phyloP scores from a whole-genome alignment of 805 yeast species.

The Ogataea siamensis region DNA sequence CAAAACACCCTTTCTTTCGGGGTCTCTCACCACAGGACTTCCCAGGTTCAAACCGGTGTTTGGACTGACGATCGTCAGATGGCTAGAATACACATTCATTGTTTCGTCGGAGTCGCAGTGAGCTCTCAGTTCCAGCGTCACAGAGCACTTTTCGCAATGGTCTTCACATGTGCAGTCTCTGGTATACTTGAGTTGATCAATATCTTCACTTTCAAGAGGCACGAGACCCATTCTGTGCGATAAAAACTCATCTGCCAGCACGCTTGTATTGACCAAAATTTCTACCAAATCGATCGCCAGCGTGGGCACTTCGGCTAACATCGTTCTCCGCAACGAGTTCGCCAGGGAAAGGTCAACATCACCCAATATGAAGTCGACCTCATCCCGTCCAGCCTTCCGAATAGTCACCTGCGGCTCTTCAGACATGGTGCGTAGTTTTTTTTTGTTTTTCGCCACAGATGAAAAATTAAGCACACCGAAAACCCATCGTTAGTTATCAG shows the following conservation, averaged over 20 bases:
- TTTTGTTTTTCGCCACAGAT: constrained; percentile 11
- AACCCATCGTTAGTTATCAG: constrained; percentile 1
- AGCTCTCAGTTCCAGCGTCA: constrained; percentile 82
- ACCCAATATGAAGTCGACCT: constrained; percentile 83
- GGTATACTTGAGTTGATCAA: constrained; percentile 80
- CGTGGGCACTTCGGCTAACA: constrained; percentile 96
- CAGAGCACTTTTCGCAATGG: constrained; percentile 94
- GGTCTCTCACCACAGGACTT: constrained; percentile 79
- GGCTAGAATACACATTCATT: constrained; percentile 87
- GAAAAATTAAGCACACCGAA: constrained; percentile 10
- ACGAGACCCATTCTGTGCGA: constrained; percentile 92
- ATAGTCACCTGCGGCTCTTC: constrained; percentile 82
- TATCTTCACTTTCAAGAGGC: constrained; percentile 82
- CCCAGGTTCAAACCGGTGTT: constrained; percentile 51
- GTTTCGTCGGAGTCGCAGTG: constrained; percentile 80
- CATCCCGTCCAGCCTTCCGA: constrained; percentile 79
- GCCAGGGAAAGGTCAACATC: constrained; percentile 90
- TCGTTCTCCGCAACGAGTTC: constrained; percentile 85
- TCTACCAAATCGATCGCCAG: constrained; percentile 95
- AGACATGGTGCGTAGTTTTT: constrained; percentile 20
- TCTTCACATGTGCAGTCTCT: constrained; percentile 98
- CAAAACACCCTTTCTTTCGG: constrained; percentile 77
- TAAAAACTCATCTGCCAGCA: constrained; percentile 93
- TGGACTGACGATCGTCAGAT: constrained; percentile 46
- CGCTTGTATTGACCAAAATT: constrained; percentile 88